Percentiles rank a stretch among this genome's conserved stretches.
phyloP scores from a whole-genome alignment of 176 grass and related monocot species.

The Dendrocalamus sinicus region DNA sequence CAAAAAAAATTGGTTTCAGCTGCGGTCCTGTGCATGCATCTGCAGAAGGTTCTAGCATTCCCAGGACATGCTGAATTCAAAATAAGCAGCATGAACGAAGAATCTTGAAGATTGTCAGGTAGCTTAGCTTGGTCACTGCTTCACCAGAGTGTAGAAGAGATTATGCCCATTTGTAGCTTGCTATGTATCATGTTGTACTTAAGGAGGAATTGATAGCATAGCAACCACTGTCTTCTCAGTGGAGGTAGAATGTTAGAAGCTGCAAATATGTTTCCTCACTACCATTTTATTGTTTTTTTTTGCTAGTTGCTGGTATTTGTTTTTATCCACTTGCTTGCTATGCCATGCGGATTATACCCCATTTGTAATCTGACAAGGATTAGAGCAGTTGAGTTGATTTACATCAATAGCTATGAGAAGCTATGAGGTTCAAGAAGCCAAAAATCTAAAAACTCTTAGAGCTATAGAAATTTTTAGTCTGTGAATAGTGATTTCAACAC shows the following conservation, averaged over 20 bases:
- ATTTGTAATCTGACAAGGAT: background rate
- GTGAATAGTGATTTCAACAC: too few species aligned
- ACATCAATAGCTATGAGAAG: too few species aligned
- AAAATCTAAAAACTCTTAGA: too few species aligned
- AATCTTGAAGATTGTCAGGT: background rate
- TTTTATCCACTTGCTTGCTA: background rate
- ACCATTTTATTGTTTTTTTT: background rate
- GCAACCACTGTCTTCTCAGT: background rate
- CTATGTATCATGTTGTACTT: background rate
- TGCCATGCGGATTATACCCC: background rate
- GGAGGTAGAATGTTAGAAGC: constrained; percentile 1
- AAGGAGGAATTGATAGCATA: background rate
- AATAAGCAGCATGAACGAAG: background rate
- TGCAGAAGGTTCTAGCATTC: background rate
- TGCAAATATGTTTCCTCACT: background rate
- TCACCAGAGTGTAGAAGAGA: background rate
- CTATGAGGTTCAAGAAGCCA: too few species aligned
- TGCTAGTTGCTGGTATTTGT: background rate
- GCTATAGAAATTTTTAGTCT: too few species aligned
- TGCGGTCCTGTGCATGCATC: background rate
- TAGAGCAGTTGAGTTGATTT: background rate
- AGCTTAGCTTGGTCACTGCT: background rate
- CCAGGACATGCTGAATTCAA: background rate
- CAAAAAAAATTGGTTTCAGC: background rate
- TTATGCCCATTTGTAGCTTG: background rate